Percentiles rank a stretch among this genome's conserved stretches.
Evolutionary conservation across 805 yeast species (phyloP).

Genomic region (Metschnikowia shivogae): DNA sequence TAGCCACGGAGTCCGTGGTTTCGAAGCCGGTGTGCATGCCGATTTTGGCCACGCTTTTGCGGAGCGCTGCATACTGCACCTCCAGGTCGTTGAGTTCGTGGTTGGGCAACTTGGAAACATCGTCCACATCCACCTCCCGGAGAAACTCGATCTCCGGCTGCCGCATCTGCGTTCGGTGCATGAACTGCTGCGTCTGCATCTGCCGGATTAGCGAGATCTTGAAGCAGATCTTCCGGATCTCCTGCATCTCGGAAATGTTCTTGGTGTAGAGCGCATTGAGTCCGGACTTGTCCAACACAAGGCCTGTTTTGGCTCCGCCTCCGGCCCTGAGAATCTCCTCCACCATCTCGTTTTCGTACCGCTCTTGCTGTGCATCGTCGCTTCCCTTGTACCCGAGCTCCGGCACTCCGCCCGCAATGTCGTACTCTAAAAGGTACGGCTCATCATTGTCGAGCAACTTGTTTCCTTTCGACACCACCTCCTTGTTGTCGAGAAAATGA

Average conservation of each 20-base stretch:
- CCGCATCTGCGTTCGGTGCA: slow-evolving; percentile 69
- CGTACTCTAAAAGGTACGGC: slow-evolving; percentile 76
- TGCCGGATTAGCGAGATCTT: slow-evolving; percentile 84
- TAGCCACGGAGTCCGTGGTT: slow-evolving; percentile 70
- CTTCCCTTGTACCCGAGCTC: slow-evolving; percentile 52
- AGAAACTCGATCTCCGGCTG: slow-evolving; percentile 64
- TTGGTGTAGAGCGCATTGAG: slow-evolving; percentile 55
- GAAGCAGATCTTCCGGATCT: slow-evolving; percentile 81
- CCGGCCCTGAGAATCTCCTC: slow-evolving; percentile 30
- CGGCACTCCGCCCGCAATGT: slow-evolving; percentile 77
- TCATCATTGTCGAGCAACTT: slow-evolving; percentile 53
- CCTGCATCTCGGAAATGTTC: slow-evolving; percentile 79
- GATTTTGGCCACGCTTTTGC: slow-evolving; percentile 67
- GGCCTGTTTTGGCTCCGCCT: slow-evolving; percentile 17
- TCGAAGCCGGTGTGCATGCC: slow-evolving; percentile 94
- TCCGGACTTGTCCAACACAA: slow-evolving; percentile 46
- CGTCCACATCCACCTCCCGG: slow-evolving; percentile 73
- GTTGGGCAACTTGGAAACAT: slow-evolving; percentile 67
- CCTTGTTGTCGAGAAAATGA: slow-evolving; percentile 39
- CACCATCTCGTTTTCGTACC: slow-evolving; percentile 32
- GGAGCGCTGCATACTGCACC: slow-evolving; percentile 61
- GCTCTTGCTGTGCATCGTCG: slow-evolving; percentile 39
- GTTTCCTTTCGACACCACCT: slow-evolving; percentile 39
- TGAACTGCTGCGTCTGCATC: slow-evolving; percentile 78
- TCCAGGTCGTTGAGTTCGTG: slow-evolving; percentile 60